Conservation (phyloP, 495 filamentous ascomycete genomes). For the Apodospora peruviana region DNA sequence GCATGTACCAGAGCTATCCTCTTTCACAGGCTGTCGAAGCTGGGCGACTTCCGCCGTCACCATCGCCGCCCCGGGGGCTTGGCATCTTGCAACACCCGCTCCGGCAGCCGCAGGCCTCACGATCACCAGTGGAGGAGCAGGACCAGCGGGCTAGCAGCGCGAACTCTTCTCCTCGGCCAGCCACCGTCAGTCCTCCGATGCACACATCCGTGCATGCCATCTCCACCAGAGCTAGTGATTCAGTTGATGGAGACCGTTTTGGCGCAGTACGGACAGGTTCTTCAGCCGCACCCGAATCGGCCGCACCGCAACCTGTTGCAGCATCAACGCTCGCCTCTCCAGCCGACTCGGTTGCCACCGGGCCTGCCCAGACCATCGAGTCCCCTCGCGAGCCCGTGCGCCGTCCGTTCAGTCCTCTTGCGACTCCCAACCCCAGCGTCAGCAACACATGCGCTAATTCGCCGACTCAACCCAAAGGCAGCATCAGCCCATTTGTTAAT, state of each 20-base stretch:
- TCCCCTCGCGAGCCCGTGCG: background rate
- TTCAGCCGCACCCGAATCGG: background rate
- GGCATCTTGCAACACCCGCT: background rate
- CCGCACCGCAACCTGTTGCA: background rate
- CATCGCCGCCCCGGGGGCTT: background rate
- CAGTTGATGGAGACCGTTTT: background rate
- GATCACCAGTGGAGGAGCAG: background rate
- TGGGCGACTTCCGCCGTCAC: background rate
- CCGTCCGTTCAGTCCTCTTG: conserved; percentile 5
- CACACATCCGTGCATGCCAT: background rate
- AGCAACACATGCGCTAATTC: conserved; percentile 9
- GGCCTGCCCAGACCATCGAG: too few species aligned
- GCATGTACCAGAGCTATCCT: background rate
- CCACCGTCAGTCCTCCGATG: background rate
- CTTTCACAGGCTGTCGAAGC: background rate
- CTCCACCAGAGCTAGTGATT: background rate
- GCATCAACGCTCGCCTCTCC: too few species aligned
- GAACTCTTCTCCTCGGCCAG: background rate
- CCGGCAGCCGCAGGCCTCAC: too few species aligned
- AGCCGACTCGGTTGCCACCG: too few species aligned
- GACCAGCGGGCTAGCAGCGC: background rate
- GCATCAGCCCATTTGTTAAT: background rate
- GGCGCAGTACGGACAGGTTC: background rate
- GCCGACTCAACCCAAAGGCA: conserved; percentile 4
- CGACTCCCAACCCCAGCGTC: conserved; percentile 12